These are phyloP conservation scores for Benincasa hispida DNA, from an alignment of 306 rosid genomes.

Conservation along the genomic window DNA sequence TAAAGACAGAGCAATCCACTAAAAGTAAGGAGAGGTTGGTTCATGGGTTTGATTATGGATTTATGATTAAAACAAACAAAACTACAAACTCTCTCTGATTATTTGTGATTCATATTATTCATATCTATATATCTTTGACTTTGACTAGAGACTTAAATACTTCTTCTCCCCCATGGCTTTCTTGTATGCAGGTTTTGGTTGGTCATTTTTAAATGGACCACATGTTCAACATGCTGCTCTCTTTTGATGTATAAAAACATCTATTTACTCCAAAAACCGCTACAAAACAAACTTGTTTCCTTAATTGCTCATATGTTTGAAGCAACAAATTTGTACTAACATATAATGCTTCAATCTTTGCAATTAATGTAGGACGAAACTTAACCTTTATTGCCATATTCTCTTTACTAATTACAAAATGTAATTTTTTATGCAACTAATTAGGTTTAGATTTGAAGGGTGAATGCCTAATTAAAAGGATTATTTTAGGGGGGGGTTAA, in stretches of 20 bases:
- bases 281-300: background rate
- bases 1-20: background rate
- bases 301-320: constrained; percentile 1
- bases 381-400: background rate
- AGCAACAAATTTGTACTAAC: background rate
- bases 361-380: background rate
- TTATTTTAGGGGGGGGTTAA: background rate
- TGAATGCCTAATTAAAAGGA: background rate
- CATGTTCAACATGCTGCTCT: constrained; percentile 1
- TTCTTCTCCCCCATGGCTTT: background rate
- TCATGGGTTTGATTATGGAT: background rate
- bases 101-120: too few relatives aligned
- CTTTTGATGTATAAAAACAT: background rate
- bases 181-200: constrained; percentile 1
- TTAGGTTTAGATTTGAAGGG: background rate
- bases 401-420: background rate
- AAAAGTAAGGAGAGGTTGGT: background rate
- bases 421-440: background rate
- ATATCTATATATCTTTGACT: background rate
- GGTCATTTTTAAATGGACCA: background rate
- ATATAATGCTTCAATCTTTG: background rate
- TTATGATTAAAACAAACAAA: background rate
- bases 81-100: background rate
- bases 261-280: background rate
- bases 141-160: background rate